phyloP scores from a whole-genome alignment of 805 yeast species.

The Kluyveromyces siamensis region DNA sequence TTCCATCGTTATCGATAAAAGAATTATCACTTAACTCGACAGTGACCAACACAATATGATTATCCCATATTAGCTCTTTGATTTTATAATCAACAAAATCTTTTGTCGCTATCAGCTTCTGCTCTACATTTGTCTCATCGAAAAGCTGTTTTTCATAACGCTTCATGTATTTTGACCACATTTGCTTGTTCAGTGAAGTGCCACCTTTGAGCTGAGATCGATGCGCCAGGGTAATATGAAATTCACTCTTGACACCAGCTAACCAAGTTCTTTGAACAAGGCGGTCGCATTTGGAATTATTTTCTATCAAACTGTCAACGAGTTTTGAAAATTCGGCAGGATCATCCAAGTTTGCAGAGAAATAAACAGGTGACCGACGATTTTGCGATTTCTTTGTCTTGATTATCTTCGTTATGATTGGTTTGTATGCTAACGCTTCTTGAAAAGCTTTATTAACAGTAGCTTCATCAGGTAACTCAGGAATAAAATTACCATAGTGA shows the following conservation, averaged over 20 bases:
- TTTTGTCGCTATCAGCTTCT: conserved; percentile 8
- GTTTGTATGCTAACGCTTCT: conserved; percentile 45
- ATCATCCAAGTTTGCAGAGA: conserved; percentile 33
- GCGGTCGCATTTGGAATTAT: neutral
- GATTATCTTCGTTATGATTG: conserved; percentile 36
- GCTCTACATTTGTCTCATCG: neutral
- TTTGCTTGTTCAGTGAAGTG: conserved; percentile 12
- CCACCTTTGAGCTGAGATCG: conserved; percentile 26
- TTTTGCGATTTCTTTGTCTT: conserved; percentile 8
- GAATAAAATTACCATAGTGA: conserved; percentile 37
- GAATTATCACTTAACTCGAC: conserved; percentile 27
- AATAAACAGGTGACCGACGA: conserved; percentile 33
- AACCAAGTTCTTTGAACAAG: neutral
- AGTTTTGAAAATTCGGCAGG: conserved; percentile 9
- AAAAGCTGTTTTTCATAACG: conserved; percentile 13
- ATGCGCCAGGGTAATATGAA: conserved; percentile 67
- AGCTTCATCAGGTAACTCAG: conserved; percentile 33
- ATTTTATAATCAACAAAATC: conserved; percentile 35
- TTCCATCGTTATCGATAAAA: neutral
- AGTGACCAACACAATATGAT: conserved; percentile 43
- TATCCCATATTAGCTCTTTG: conserved; percentile 40
- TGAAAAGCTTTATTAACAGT: conserved; percentile 40
- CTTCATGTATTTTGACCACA: conserved; percentile 22
- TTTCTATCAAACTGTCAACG: conserved; percentile 3
- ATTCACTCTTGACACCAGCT: conserved; percentile 20